Conservation (phyloP, 2,329 filamentous ascomycete species). For the Teratosphaeria zuluensis region DNA sequence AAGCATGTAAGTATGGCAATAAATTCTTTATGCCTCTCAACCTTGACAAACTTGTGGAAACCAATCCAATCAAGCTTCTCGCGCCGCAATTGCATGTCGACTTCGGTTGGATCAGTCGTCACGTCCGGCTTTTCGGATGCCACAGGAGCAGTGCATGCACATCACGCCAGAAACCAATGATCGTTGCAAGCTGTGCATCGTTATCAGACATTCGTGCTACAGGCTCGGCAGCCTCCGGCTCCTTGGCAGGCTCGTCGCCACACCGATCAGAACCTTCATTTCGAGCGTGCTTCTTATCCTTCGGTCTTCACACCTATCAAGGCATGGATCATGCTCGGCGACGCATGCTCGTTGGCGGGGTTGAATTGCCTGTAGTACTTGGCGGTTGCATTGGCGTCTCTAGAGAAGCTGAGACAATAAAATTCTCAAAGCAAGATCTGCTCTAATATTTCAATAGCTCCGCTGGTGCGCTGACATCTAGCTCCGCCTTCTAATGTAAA, state of each 20-base stretch:
- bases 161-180: too few species aligned
- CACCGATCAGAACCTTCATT: background rate
- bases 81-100: background rate
- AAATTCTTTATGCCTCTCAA: background rate
- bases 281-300: background rate
- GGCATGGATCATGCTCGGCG: background rate
- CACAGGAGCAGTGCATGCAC: too few species aligned
- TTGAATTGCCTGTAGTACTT: background rate
- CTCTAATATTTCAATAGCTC: background rate
- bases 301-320: background rate
- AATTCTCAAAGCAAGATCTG: background rate
- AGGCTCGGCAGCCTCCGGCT: too few species aligned
- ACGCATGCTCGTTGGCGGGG: background rate
- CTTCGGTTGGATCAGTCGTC: too few species aligned
- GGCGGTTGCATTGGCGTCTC: background rate
- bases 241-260: background rate
- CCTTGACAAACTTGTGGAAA: too few species aligned
- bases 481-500: background rate
- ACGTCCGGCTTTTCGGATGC: too few species aligned
- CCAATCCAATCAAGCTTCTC: background rate
- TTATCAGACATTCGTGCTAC: too few species aligned
- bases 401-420: background rate
- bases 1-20: background rate
- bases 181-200: too few species aligned
- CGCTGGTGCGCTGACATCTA: background rate